Evolutionary conservation across 2,329 filamentous ascomycete species (phyloP).

Genomic region (Alternaria ventricosa): DNA sequence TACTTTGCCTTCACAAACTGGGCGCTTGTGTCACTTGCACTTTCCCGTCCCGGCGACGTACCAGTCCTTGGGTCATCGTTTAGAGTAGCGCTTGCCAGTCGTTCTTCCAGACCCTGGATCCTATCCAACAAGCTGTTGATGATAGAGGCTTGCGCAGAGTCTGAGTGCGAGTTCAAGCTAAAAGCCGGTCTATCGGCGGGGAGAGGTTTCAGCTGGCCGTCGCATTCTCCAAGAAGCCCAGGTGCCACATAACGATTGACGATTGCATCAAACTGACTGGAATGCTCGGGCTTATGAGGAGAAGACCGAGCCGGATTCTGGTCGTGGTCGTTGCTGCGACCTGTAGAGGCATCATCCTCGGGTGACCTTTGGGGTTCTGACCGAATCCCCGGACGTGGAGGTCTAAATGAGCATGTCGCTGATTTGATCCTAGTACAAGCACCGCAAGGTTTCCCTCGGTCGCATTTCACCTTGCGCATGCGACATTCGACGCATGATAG

Average conservation of each 20-base stretch:
- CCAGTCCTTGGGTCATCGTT: not conserved
- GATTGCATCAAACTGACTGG: constrained; percentile 17
- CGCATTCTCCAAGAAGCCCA: constrained; percentile 17
- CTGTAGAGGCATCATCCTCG: not conserved
- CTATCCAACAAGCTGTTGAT: constrained; percentile 8
- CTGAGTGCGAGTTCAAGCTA: not conserved
- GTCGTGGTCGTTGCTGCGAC: not conserved
- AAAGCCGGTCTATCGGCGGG: constrained; percentile 1
- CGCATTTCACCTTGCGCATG: constrained; percentile 39
- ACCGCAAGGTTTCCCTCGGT: constrained; percentile 29
- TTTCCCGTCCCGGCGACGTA: not conserved
- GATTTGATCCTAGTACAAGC: constrained; percentile 15
- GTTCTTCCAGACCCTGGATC: constrained; percentile 9
- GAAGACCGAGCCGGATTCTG: not conserved
- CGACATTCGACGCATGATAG: constrained; percentile 41
- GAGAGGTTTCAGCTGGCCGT: constrained; percentile 5
- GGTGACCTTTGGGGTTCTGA: not conserved
- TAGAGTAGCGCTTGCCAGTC: not conserved
- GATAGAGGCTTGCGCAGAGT: not conserved
- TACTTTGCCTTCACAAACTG: constrained; percentile 59
- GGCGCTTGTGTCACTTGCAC: not conserved
- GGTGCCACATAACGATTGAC: constrained; percentile 24
- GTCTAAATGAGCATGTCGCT: constrained; percentile 34
- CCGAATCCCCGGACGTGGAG: constrained; percentile 10
- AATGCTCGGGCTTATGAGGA: not conserved